Base-by-base conservation (phyloP, 2,329 filamentous ascomycete genomes). In the Stachybotrys echinatus region DNA sequence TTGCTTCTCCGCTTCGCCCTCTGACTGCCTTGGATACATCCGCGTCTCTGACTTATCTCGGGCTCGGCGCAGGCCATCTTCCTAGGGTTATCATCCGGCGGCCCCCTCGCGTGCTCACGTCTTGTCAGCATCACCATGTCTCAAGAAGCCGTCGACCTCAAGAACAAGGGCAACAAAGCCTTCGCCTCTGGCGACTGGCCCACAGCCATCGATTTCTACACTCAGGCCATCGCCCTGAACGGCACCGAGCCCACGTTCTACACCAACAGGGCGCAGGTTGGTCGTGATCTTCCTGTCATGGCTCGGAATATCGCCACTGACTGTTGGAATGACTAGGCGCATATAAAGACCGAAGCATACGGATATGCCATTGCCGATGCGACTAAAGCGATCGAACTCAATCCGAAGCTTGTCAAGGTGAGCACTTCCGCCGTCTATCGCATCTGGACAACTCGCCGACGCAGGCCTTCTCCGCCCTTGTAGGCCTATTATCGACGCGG, bases 311-410 rank as follows among this genome's bases (percentile, higher is more conserved):
- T 34, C 27, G 27, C 27, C 71, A 75, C 76, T 79, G 53, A 80
- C 65, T 40, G 18, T 40, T n/a, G n/a, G n/a, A 12, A 40, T 48
- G n/a, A 50, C 14, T 51, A 96, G 90, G 89, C 89, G 56, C 81
- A 99, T 67, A 92, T 99, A 70, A 97, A 96, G 74, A 85, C 92
- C 38, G 94, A 99, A 70, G 84, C 92, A 19, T 97, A 92, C 66
- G 94, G 94, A 38, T 95, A 92, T 73, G 92, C 94, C 21, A 87
- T 97, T 60, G 79, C 85, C 48, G 94, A 99, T 72, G 90, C 92
- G 27, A 89, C 88, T 48, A 95, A 89, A 70, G 94, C 94, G 17
- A 85, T 97, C 63, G 90, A 95, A 66, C 75, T 97, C 52, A 89
- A 97, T 64, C 83, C 90, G 17, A 82, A 84, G 62, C 90, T 96